phyloP scores from a whole-genome alignment of 495 filamentous ascomycete species.

The Chaetomium tenue region DNA sequence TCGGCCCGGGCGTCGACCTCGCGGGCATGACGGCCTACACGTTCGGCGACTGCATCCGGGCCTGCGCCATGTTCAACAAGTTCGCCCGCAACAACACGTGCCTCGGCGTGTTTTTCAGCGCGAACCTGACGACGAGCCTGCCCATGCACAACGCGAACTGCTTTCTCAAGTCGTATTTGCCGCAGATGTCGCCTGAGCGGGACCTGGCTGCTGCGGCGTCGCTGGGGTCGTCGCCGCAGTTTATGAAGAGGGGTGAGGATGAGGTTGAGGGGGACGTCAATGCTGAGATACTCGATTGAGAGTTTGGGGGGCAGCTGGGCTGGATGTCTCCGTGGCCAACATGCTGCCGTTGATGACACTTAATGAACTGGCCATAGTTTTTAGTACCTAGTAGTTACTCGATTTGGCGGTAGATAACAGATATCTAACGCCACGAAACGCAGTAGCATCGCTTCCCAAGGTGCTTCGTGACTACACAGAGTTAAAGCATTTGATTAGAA shows the following conservation, averaged over 20 bases:
- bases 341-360: too few species aligned
- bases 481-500: too few species aligned
- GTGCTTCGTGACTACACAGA: too few species aligned
- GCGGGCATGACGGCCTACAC: conserved; percentile 20
- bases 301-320: background rate
- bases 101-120: conserved; percentile 22
- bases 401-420: too few species aligned
- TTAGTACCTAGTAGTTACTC: too few species aligned
- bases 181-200: conserved; percentile 17
- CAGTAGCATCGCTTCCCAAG: too few species aligned
- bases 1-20: conserved; percentile 8
- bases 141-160: conserved; percentile 17
- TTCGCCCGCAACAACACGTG: conserved; percentile 24
- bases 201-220: conserved; percentile 15
- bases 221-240: conserved; percentile 11
- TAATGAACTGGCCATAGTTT: too few species aligned
- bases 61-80: conserved; percentile 22
- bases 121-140: conserved; percentile 18
- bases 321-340: too few species aligned
- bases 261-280: background rate
- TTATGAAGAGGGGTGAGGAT: background rate
- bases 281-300: background rate
- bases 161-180: conserved; percentile 20
- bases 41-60: conserved; percentile 22
- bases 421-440: too few species aligned